Base-by-base conservation (phyloP, 2,329 filamentous ascomycete species). In the Dactylellina drechsleri region DNA sequence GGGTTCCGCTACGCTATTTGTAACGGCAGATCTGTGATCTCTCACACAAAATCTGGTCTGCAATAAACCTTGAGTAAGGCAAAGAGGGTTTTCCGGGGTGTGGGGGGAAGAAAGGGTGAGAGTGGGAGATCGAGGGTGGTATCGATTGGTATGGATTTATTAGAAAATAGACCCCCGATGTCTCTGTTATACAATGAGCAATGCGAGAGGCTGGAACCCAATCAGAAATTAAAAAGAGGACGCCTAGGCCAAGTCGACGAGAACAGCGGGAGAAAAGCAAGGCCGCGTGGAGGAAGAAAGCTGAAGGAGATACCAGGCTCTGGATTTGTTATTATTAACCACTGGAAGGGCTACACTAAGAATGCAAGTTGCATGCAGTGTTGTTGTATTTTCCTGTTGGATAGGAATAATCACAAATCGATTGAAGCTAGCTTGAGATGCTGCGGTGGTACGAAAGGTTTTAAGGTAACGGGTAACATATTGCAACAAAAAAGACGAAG, bases 21-120 rank as follows among this genome's bases (percentile, higher is more conserved):
- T 75, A 59, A 60, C 59, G 66, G 53, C 64, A 66, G 71, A 74
- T 74, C 70, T 67, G 70, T 74, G 70, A 75, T 68, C 71, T 75
- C 64, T 75, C 64, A 54, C 64, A 75, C 71, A 68, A 67, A 75
- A 68, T 68, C 64, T 59, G 57, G 50, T 26, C 64, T 68, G 71
- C 58, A 75, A 53, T 47, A 23, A 75, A 65, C 60, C 67, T 60
- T 65, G 53, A 68, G 36, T n/a, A 12, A 41, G 15, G 59, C 20
- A 15, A 41, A 49, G 53, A 45, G 31, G 13, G 16, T 47, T 47
- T 45, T 47, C 43, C 43, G 16, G 43, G 7, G 31, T 36, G 31
- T 36, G 31, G 26, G 20, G 41, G 54, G 20, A 60, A 54, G 41
- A 47, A 61, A 6, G 20, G 12, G 23, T 66, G 50, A 36, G 31